Percentiles rank a stretch among this genome's conserved stretches.
Evolutionary conservation across 306 rosid genomes (phyloP).

Genomic region (Lathyrus aphaca): DNA sequence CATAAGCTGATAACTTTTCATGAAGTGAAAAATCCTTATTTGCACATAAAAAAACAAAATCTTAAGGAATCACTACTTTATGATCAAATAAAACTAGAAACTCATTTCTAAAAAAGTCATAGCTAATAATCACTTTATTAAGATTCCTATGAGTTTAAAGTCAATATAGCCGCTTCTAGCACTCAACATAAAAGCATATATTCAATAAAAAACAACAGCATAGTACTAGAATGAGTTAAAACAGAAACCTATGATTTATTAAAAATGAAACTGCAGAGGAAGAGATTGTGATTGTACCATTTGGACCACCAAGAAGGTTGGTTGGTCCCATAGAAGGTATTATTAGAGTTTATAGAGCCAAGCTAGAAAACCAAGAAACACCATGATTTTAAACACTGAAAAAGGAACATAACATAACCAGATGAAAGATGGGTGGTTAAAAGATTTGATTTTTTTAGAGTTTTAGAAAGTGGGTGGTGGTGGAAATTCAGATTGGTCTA

Average conservation of each 20-base stretch:
- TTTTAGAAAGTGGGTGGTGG: constrained; percentile 37
- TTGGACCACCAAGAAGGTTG: constrained; percentile 44
- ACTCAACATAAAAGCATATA: constrained; percentile 23
- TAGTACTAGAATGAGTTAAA: background rate
- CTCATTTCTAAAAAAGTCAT: background rate
- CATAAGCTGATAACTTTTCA: constrained; percentile 28
- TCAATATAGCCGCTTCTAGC: constrained; percentile 11
- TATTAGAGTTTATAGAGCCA: constrained; percentile 32
- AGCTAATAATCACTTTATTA: constrained; percentile 2
- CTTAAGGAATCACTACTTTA: constrained; percentile 4
- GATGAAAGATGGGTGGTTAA: constrained; percentile 24
- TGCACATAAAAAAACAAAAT: constrained; percentile 35
- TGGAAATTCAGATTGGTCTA: constrained; percentile 53
- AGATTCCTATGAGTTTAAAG: constrained; percentile 33
- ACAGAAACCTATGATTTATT: background rate
- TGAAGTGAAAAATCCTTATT: constrained; percentile 1
- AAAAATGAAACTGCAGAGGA: constrained; percentile 5
- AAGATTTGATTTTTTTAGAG: constrained; percentile 17
- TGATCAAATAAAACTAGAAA: constrained; percentile 15
- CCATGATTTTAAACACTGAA: constrained; percentile 43
- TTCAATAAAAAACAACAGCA: constrained; percentile 28
- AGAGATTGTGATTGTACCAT: constrained; percentile 45
- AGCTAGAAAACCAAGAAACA: constrained; percentile 30
- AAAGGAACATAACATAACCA: constrained; percentile 46
- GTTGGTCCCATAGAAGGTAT: constrained; percentile 28